Base-by-base conservation (phyloP, 1,284 basidiomycete genomes). In the Gymnopus androsaceus region DNA sequence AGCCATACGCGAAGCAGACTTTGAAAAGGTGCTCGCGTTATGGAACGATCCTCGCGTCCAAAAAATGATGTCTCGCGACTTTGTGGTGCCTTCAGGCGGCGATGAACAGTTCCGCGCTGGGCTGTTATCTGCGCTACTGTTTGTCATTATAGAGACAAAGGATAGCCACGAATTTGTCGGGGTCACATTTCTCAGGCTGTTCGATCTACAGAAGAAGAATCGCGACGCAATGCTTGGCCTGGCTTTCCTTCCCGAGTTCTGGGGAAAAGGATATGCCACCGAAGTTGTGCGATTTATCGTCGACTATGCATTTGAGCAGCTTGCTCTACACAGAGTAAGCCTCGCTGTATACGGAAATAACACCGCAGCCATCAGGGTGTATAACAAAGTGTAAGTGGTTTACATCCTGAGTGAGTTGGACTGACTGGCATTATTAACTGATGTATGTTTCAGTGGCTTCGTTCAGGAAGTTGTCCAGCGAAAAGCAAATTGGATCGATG, bases 201-300 rank as follows among this genome's bases (percentile, higher is more conserved):
- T 30, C 19, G n/a, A 23, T 14, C 2, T 7, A 8, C 37, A 46
- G 12, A 38, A 41, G 3, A 62, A 55, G 55, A 64, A 71, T 36
- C 63, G 67, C 15, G 69, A 74, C n/a, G 72, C 64, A 31, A 58
- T 59, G 44, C 66, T 69, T 27, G 72, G 67, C 3, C 63, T 75
- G 40, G 70, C 62, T 30, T 60, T 75, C 11, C 34, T 47, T 9
- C 69, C 69, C 2, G 28, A 51, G 53, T 72, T 66, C 45, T 72
- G 73, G 69, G 59, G 61, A 9, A 60, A 62, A 15, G 74, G 73
- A 0, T 74, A 69, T 53, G 74, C 70, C 3, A 70, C 61, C 25
- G 74, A 74, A 46, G 66, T 57, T 46, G 66, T 66, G 45, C 42
- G 54, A 55, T 72, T 66, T 34, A 57, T 73, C 23, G 54, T 75